phyloP scores from a whole-genome alignment of 768 basidiomycete genomes.

The Leccinum barrowsii region DNA sequence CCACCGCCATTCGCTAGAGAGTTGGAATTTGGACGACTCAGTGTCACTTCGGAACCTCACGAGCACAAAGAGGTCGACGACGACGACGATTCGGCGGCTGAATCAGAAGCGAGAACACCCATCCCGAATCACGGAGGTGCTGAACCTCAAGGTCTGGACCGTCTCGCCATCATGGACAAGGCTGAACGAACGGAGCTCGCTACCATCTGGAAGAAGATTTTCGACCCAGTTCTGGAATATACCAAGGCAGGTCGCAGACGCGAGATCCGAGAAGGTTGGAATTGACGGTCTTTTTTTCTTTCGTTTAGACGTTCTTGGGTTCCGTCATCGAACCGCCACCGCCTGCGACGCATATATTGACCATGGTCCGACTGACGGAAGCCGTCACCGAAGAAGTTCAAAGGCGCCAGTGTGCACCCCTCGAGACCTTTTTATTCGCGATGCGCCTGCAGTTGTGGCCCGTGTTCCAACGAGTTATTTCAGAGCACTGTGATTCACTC shows the following conservation, averaged over 20 bases:
- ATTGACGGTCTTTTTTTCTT: neutral
- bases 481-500: slow-evolving; percentile 75
- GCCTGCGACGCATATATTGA: slow-evolving; percentile 71
- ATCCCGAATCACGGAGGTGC: slow-evolving; percentile 27
- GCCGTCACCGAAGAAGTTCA: slow-evolving; percentile 72
- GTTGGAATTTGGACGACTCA: slow-evolving; percentile 31
- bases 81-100: slow-evolving; percentile 36
- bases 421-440: slow-evolving; percentile 77
- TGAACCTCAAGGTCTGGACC: slow-evolving; percentile 22
- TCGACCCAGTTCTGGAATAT: slow-evolving; percentile 89
- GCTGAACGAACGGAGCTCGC: slow-evolving; percentile 59
- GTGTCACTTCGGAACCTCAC: slow-evolving; percentile 41
- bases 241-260: slow-evolving; percentile 52
- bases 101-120: slow-evolving; percentile 48
- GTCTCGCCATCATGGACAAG: slow-evolving; percentile 42
- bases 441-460: slow-evolving; percentile 91
- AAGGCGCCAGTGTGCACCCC: slow-evolving; percentile 70
- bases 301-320: slow-evolving; percentile 59
- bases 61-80: slow-evolving; percentile 37
- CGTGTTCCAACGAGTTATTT: slow-evolving; percentile 85
- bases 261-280: neutral
- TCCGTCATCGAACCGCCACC: slow-evolving; percentile 71
- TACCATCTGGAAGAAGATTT: slow-evolving; percentile 84
- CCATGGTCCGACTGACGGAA: slow-evolving; percentile 90
- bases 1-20: slow-evolving; percentile 34